phyloP scores from a whole-genome alignment of 345 rosid genomes.

The Moricandia arvensis region DNA sequence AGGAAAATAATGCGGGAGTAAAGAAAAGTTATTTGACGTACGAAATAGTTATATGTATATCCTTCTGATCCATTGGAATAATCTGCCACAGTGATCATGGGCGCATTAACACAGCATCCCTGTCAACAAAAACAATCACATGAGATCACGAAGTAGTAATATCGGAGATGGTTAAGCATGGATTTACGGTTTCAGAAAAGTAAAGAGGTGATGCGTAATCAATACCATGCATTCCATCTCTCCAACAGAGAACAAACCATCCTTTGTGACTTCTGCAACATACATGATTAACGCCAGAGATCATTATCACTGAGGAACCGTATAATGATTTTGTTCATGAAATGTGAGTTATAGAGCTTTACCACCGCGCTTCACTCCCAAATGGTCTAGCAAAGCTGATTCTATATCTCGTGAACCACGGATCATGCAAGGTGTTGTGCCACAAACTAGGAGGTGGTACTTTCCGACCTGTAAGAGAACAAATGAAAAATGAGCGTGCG shows the following conservation, averaged over 20 bases:
- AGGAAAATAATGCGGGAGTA: not conserved
- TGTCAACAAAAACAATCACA: conserved; percentile 40
- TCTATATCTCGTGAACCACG: conserved; percentile 92
- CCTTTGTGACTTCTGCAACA: conserved; percentile 87
- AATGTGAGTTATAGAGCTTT: conserved; percentile 25
- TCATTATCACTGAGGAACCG: conserved; percentile 12
- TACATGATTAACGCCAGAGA: not conserved
- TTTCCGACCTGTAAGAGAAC: conserved; percentile 72
- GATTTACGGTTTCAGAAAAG: not conserved
- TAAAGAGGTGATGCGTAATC: conserved; percentile 12
- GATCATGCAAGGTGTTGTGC: conserved; percentile 99
- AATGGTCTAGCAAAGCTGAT: conserved; percentile 78
- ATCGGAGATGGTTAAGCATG: not conserved
- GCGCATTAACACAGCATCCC: conserved; percentile 99
- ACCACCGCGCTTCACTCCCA: conserved; percentile 98
- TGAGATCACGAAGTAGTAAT: not conserved
- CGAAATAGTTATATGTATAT: conserved; percentile 89
- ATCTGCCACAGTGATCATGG: conserved; percentile 97
- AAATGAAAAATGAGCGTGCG: conserved; percentile 8
- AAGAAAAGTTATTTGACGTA: conserved; percentile 40
- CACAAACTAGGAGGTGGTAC: conserved; percentile 96
- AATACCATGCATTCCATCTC: conserved; percentile 99
- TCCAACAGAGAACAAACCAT: conserved; percentile 97
- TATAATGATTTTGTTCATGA: not conserved
- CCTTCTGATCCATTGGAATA: conserved; percentile 94